phyloP scores from a whole-genome alignment of 345 rosid species.

The Lumnitzera racemosa region DNA sequence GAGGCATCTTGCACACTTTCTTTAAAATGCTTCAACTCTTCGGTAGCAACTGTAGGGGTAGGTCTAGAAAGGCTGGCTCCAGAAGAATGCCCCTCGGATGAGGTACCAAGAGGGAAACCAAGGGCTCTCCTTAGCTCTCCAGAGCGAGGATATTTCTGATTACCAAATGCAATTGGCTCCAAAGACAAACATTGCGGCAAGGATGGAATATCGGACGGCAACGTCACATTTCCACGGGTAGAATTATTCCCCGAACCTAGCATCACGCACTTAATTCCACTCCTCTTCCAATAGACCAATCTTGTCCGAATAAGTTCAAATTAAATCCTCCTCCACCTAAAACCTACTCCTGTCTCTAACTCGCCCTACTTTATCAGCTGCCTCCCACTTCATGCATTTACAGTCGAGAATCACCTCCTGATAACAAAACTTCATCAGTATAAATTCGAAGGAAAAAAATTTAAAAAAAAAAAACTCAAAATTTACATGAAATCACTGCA shows the following conservation, averaged over 20 bases:
- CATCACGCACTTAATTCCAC: constrained; percentile 31
- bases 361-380: too few relatives aligned
- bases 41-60: constrained; percentile 55
- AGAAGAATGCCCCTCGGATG: constrained; percentile 59
- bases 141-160: constrained; percentile 54
- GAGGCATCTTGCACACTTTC: constrained; percentile 79
- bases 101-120: constrained; percentile 51
- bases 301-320: background rate
- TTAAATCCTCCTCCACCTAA: too few relatives aligned
- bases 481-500: too few relatives aligned
- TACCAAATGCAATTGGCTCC: constrained; percentile 74
- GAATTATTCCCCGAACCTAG: constrained; percentile 47
- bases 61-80: constrained; percentile 52
- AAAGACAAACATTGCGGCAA: constrained; percentile 56
- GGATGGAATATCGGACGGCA: constrained; percentile 51
- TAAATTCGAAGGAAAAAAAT: too few relatives aligned
- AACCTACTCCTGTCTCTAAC: too few relatives aligned
- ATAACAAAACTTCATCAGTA: too few relatives aligned
- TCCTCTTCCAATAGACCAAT: constrained; percentile 1
- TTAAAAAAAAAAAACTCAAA: too few relatives aligned
- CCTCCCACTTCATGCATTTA: too few relatives aligned
- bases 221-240: constrained; percentile 38
- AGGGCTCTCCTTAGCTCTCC: constrained; percentile 78
- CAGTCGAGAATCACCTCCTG: too few relatives aligned
- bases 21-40: constrained; percentile 81